Percentiles rank a stretch among this genome's conserved stretches.
These are phyloP conservation scores for Thoreauomyces humboldtii DNA, from an alignment of 192 early-diverging fungal genomes.

Conservation along the genomic window DNA sequence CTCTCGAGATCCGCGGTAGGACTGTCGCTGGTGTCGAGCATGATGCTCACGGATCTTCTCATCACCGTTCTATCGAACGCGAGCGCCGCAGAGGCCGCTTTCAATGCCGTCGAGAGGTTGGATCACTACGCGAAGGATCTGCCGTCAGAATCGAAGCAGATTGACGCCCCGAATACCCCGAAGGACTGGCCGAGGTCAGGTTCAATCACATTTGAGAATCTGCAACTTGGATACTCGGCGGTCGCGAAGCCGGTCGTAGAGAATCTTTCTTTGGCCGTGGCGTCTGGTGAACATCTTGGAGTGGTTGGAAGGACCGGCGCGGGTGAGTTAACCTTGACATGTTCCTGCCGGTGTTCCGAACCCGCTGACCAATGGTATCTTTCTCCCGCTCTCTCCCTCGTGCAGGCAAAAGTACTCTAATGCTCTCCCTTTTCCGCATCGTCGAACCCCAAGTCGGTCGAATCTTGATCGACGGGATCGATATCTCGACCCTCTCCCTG, in stretches of 20 bases:
- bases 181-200: slow-evolving; percentile 37
- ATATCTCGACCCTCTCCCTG: slow-evolving; percentile 48
- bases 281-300: slow-evolving; percentile 56
- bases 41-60: background rate
- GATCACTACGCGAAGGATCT: slow-evolving; percentile 46
- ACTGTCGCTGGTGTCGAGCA: slow-evolving; percentile 9
- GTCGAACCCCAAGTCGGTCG: slow-evolving; percentile 15
- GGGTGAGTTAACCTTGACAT: slow-evolving; percentile 49
- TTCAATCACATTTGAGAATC: slow-evolving; percentile 58
- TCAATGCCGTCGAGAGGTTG: slow-evolving; percentile 58
- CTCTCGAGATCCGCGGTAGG: background rate
- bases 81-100: slow-evolving; percentile 1
- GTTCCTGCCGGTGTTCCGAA: slow-evolving; percentile 36
- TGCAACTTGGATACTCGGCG: slow-evolving; percentile 51
- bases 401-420: slow-evolving; percentile 48
- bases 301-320: slow-evolving; percentile 53
- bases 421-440: slow-evolving; percentile 54
- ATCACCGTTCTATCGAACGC: background rate
- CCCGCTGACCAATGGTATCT: slow-evolving; percentile 63
- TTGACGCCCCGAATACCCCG: slow-evolving; percentile 34
- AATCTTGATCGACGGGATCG: slow-evolving; percentile 64
- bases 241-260: slow-evolving; percentile 62
- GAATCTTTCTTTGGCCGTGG: slow-evolving; percentile 64
- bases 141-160: slow-evolving; percentile 46
- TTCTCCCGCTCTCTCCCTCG: too few relatives aligned